Conservation (phyloP, 495 filamentous ascomycete genomes). For the Neurospora sp. region DNA sequence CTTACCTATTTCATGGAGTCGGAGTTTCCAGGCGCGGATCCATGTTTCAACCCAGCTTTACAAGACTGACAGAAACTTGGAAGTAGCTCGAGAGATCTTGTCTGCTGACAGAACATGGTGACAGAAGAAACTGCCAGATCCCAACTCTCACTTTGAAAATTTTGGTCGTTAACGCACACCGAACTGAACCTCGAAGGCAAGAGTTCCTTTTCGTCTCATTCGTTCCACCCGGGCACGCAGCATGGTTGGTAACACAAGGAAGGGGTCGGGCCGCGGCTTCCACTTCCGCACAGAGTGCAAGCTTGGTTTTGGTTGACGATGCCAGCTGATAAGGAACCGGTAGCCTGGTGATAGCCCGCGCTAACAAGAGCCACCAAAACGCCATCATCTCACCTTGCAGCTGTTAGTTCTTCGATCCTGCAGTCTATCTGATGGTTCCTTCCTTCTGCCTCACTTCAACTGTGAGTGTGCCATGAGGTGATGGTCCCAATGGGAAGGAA, state of each 20-base stretch:
- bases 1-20: not conserved
- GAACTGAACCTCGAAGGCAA: not conserved
- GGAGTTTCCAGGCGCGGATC: not conserved
- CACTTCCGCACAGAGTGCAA: not conserved
- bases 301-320: not conserved
- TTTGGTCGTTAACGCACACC: not conserved
- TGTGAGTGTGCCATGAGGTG: not conserved
- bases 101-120: not conserved
- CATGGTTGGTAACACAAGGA: not conserved
- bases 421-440: not conserved
- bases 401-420: not conserved
- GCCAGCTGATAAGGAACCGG: not conserved
- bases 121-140: not conserved
- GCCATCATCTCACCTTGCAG: not conserved
- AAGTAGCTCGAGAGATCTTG: not conserved
- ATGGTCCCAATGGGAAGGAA: not conserved
- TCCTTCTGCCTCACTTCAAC: not conserved
- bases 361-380: not conserved
- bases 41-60: not conserved
- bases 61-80: constrained; percentile 1
- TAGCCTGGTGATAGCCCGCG: not conserved
- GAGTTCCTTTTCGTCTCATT: not conserved
- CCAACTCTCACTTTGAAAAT: not conserved
- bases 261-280: not conserved
- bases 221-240: not conserved